A percentile compares a stretch with the other conserved stretches of the same genome.
Evolutionary conservation across 352 stramenopile species (phyloP).

Genomic region (Pythium myriotylum): DNA sequence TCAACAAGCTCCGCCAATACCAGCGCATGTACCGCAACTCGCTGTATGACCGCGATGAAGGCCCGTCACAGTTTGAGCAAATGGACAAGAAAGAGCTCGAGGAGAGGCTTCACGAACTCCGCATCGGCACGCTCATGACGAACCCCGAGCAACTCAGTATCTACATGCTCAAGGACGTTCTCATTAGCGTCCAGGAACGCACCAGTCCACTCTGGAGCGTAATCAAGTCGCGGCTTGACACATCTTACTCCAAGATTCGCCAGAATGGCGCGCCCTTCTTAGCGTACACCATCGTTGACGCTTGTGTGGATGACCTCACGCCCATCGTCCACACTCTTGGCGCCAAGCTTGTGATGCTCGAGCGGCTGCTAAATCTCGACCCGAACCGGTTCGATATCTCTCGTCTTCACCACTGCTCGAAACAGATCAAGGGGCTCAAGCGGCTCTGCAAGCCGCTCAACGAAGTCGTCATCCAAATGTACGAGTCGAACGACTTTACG

Average conservation of each 20-base stretch:
- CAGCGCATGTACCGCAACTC: conserved; percentile 76
- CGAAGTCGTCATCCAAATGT: conserved; percentile 74
- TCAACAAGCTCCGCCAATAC: conserved; percentile 59
- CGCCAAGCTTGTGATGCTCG: conserved; percentile 73
- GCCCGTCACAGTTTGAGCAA: conserved; percentile 51
- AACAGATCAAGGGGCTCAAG: conserved; percentile 79
- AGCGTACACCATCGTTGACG: conserved; percentile 82
- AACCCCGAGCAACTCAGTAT: conserved; percentile 78
- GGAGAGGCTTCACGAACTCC: conserved; percentile 56
- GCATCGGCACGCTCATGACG: conserved; percentile 65
- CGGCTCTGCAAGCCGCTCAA: conserved; percentile 70
- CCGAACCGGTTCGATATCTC: conserved; percentile 60
- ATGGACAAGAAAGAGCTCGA: conserved; percentile 72
- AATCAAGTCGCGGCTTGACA: conserved; percentile 66
- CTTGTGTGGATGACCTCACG: conserved; percentile 78
- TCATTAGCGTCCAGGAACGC: conserved; percentile 73
- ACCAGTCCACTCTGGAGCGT: conserved; percentile 54
- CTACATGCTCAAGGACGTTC: conserved; percentile 70
- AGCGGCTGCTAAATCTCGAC: conserved; percentile 59
- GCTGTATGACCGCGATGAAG: conserved; percentile 59
- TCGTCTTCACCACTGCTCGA: conserved; percentile 55
- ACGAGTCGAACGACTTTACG: conserved; percentile 69
- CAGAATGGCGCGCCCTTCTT: conserved; percentile 76
- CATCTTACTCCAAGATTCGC: conserved; percentile 83
- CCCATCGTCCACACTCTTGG: conserved; percentile 77